phyloP scores from a whole-genome alignment of 2,329 filamentous ascomycete species.

The Fusarium sp. region DNA sequence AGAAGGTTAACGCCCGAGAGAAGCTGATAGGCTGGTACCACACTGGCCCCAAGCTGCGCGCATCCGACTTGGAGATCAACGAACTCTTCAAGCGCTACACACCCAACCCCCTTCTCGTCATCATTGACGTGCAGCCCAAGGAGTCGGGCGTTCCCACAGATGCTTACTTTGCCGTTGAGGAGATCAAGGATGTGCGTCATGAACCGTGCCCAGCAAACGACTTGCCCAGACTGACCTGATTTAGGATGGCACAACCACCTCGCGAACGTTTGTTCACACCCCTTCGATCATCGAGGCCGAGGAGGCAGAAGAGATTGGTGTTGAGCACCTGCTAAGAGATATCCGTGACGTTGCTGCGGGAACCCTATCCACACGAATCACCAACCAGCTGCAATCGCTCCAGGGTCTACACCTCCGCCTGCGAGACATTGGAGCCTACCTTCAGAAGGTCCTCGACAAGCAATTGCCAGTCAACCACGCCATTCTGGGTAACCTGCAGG shows the following conservation, averaged over 20 bases:
- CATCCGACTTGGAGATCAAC: conserved; percentile 98
- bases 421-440: conserved; percentile 93
- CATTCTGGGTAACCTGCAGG: conserved; percentile 97
- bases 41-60: conserved; percentile 94
- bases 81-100: conserved; percentile 99
- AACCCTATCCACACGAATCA: conserved; percentile 95
- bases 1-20: conserved; percentile 98
- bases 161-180: conserved; percentile 98
- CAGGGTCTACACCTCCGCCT: conserved; percentile 95
- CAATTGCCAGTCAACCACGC: conserved; percentile 96
- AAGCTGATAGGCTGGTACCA: conserved; percentile 99
- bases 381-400: conserved; percentile 95
- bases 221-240: conserved; percentile 10
- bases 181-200: conserved; percentile 93
- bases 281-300: conserved; percentile 98
- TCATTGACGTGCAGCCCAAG: conserved; percentile 98
- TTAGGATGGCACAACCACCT: conserved; percentile 95
- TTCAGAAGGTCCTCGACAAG: conserved; percentile 94
- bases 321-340: conserved; percentile 96
- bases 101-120: conserved; percentile 94
- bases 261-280: conserved; percentile 98
- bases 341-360: conserved; percentile 98
- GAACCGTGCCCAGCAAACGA: neutral
- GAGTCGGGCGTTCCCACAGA: conserved; percentile 98
- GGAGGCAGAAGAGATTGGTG: conserved; percentile 98